Evolutionary conservation across 257 asterid species (phyloP).

Genomic region (Prunella vulgaris): DNA sequence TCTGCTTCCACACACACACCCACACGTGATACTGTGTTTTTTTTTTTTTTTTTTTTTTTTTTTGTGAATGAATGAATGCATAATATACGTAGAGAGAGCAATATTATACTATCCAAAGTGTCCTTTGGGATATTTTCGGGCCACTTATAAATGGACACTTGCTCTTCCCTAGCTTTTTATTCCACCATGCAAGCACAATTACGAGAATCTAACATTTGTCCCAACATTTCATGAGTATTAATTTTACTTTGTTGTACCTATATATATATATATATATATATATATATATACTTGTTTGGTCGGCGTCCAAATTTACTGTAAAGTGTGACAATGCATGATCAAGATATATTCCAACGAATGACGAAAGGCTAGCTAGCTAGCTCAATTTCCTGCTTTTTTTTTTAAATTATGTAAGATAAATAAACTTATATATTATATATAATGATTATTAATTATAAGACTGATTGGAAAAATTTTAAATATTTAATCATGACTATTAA

Average conservation of each 20-base stretch:
- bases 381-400: background rate
- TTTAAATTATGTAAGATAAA: background rate
- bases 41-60: background rate
- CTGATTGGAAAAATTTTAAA: too few species aligned
- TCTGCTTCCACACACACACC: constrained; percentile 24
- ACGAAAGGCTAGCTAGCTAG: background rate
- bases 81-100: too few species aligned
- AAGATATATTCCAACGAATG: background rate
- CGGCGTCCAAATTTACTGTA: background rate
- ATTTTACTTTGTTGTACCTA: background rate
- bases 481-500: too few species aligned
- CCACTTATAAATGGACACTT: constrained; percentile 24
- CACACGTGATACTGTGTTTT: constrained; percentile 19
- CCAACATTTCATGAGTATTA: background rate
- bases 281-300: constrained; percentile 2
- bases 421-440: too few species aligned
- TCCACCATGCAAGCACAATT: background rate
- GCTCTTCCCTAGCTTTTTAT: background rate
- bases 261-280: too few species aligned
- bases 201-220: background rate
- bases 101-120: constrained; percentile 4
- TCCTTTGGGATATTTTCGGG: constrained; percentile 40
- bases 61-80: too few species aligned
- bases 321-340: background rate
- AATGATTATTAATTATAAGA: too few species aligned